Percentiles rank a stretch among this genome's conserved stretches.
These are phyloP conservation scores for Yamadazyma trypodendri DNA, from an alignment of 1,139 yeast species.

Conservation along the genomic window DNA sequence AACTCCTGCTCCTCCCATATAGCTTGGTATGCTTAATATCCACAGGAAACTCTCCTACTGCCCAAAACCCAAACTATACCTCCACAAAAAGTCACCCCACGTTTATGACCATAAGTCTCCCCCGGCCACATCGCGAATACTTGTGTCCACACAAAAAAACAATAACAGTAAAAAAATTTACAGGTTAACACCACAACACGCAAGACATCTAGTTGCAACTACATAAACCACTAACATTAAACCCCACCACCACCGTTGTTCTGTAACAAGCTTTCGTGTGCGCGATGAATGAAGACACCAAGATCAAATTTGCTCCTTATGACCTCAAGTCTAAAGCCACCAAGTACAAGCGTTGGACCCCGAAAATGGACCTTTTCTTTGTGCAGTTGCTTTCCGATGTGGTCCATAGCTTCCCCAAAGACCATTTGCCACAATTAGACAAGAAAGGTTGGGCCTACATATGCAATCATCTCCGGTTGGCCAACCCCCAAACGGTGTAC, in stretches of 20 bases:
- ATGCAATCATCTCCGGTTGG: conserved; percentile 35
- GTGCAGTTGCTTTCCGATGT: conserved; percentile 36
- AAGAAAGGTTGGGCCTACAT: conserved; percentile 43
- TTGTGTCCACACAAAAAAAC: neutral
- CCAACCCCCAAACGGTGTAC: conserved; percentile 43
- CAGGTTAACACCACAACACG: conserved; percentile 1
- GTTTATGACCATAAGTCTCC: too few relatives aligned
- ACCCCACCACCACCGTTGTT: neutral
- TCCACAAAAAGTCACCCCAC: too few relatives aligned
- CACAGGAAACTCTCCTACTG: too few relatives aligned
- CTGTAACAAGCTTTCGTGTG: neutral
- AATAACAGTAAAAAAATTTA: neutral
- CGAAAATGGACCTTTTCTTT: conserved; percentile 39
- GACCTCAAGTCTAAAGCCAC: conserved; percentile 39
- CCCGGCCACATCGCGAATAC: neutral
- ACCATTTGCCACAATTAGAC: conserved; percentile 29
- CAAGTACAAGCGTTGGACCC: conserved; percentile 42
- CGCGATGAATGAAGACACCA: neutral
- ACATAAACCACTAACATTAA: neutral
- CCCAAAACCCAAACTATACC: too few relatives aligned
- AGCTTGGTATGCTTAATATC: too few relatives aligned
- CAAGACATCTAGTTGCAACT: neutral
- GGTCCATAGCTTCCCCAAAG: conserved; percentile 36
- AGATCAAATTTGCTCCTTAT: conserved; percentile 15
- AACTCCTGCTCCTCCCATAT: neutral